Conservation (phyloP, 1,139 yeast species). For the Pneumocystis jirovecii region DNA sequence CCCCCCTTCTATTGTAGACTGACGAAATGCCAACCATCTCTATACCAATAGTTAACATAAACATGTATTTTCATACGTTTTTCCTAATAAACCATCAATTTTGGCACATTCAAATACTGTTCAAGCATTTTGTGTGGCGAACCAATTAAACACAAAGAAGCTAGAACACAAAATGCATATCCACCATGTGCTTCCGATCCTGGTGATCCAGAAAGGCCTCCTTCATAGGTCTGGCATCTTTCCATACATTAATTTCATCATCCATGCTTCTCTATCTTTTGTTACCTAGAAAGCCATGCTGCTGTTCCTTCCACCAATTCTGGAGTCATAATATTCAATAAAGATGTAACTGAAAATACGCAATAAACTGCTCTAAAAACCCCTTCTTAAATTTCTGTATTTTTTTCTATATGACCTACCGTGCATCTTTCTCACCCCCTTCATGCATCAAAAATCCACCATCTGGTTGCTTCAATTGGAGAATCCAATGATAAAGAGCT, state of each 20-base stretch:
- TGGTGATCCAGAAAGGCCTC: conserved; percentile 81
- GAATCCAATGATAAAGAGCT: conserved; percentile 46
- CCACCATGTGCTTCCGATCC: conserved; percentile 94
- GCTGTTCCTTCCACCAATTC: conserved; percentile 42
- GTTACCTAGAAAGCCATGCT: conserved; percentile 37
- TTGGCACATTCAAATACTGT: conserved; percentile 17
- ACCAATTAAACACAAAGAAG: conserved; percentile 43
- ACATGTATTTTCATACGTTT: conserved; percentile 23
- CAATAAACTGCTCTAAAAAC: conserved; percentile 59
- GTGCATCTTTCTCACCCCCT: conserved; percentile 72
- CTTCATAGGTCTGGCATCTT: conserved; percentile 78
- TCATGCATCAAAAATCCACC: conserved; percentile 65
- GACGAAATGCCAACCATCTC: conserved; percentile 60
- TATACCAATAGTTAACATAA: conserved; percentile 23
- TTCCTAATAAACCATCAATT: conserved; percentile 17
- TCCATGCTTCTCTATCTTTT: background rate
- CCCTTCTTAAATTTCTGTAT: background rate
- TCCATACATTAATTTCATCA: conserved; percentile 12
- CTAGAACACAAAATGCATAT: conserved; percentile 79
- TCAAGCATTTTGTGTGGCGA: conserved; percentile 23
- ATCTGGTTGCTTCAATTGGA: conserved; percentile 45
- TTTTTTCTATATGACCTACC: conserved; percentile 2
- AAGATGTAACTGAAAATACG: conserved; percentile 57
- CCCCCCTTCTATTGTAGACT: conserved; percentile 64
- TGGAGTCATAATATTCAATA: conserved; percentile 48